Evolutionary conservation across 2,329 filamentous ascomycete genomes (phyloP), one percentile per base, ranked within the genome.

Genomic region (Monascus ruber): DNA sequence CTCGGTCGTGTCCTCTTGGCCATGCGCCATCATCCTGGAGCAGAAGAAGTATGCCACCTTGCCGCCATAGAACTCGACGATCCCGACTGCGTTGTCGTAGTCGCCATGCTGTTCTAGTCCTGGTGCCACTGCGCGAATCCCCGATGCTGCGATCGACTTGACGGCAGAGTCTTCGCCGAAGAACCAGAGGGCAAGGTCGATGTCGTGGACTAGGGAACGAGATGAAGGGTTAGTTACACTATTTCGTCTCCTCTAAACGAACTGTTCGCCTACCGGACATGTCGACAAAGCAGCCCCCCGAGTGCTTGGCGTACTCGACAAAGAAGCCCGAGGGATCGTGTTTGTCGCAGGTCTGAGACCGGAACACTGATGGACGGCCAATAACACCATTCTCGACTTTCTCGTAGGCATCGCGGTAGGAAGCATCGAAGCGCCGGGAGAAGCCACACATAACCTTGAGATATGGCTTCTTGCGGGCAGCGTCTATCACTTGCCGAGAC

Each of bases 251-350:
- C 17, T 17, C 17, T 17, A 17, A 17, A 17, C 17, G 17, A 3
- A 17, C 17, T 17, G 17, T 17, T 17, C 17, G 3, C 17, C 17
- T 76, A 37, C 74, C 76, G 17, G 17, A 17, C 62, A 76, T 80
- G 64, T 83, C 80, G 41, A 83, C 79, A 49, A 83, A 83, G 54
- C 83, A 81, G 24, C 79, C 79, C 28, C 80, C 79, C 1, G 67
- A 73, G 60, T 74, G 78, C 48, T 77, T 66, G 8, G 79, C 76
- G 58, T 83, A 83, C 24, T 71, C 66, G 39, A 83, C 77, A 55
- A 82, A 83, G 68, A 81, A 83, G 34, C 78, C 78, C 0, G 68
- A 69, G 0, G 77, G 74, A 42, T 81, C 76, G 41, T 75, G 69
- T 54, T 76, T 79, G 60, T 83, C 78, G 59, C 77, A 81, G 0